Evolutionary conservation across 139 green algal genomes (phyloP).

Genomic region (Picochlorum costavermella): DNA sequence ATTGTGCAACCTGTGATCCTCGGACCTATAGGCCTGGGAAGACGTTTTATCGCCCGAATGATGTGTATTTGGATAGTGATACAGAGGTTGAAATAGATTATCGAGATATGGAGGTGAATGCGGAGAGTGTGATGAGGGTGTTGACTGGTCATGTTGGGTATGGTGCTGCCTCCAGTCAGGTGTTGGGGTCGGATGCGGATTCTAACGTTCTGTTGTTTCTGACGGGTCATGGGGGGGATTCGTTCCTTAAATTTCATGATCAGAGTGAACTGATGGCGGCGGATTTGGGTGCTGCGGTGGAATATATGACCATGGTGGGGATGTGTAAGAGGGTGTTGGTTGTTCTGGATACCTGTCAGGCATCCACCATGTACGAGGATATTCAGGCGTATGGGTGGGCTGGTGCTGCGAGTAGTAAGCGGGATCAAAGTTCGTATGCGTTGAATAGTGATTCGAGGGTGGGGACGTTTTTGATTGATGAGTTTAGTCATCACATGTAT

Average conservation of each 20-base stretch:
- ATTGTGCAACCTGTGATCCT: conserved; percentile 82
- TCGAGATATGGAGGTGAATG: conserved; percentile 77
- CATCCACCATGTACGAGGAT: conserved; percentile 51
- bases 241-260: conserved; percentile 96
- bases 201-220: conserved; percentile 86
- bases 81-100: conserved; percentile 84
- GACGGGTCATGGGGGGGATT: conserved; percentile 80
- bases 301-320: conserved; percentile 21
- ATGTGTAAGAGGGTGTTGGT: conserved; percentile 83
- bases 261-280: conserved; percentile 57
- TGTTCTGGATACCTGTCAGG: conserved; percentile 90
- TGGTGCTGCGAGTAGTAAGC: conserved; percentile 46
- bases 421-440: conserved; percentile 33
- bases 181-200: conserved; percentile 55
- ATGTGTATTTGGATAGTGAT: conserved; percentile 50
- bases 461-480: conserved; percentile 20
- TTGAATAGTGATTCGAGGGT: conserved; percentile 9
- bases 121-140: conserved; percentile 75
- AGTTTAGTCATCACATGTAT: conserved; percentile 14
- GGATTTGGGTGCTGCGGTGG: conserved; percentile 45
- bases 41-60: neutral
- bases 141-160: conserved; percentile 48
- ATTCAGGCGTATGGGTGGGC: conserved; percentile 48
- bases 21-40: conserved; percentile 61
- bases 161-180: conserved; percentile 43